Base-by-base conservation (phyloP, 1,139 yeast species). In the Kazachstania sp. region DNA sequence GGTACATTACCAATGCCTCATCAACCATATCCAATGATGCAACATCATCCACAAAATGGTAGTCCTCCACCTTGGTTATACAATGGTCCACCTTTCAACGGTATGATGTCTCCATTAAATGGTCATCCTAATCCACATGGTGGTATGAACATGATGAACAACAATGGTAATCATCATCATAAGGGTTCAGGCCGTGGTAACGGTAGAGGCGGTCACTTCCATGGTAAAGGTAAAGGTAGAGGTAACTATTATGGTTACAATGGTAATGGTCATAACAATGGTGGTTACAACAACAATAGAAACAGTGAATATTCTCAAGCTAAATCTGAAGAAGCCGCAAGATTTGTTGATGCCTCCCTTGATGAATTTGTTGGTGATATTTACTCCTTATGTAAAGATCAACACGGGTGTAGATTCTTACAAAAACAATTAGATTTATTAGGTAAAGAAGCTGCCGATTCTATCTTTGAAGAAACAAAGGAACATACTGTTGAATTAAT, bases 371-470 rank as follows among this genome's bases (percentile, higher is more conserved):
- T 75, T n/a, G 87, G 86, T 19, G 86, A 85, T 52, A 80, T 92
- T 32, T 79, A 81, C 56, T 71, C 82, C 0, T 71, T 92, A 49
- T 87, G 97, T 62, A 86, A 83, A 61, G 98, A 92, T 64, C 98
- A 92, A 65, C 95, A 88, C 62, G 98, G 98, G 3, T 92, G 98
- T 65, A 76, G 98, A 46, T 87, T 84, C 63, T 71, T 92, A 56
- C 98, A 92, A 67, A 79, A 83, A 52, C 90, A 86, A 65, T 72
- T 92, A 50, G 95, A 87, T 53, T 26, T 56, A 8, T 65, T 57
- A 16, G 72, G 72, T 32, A 68, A 68, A 28, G 64, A 73, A 40
- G 79, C 70, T 31, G 73, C 71, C 3, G 59, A 64, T 28, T 63
- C 81, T 63, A 86, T 92, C 38, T 90, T 87, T 66, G 79, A 80